Conservation (phyloP, 192 early-diverging fungal genomes). For the Entomortierella lignicola region DNA sequence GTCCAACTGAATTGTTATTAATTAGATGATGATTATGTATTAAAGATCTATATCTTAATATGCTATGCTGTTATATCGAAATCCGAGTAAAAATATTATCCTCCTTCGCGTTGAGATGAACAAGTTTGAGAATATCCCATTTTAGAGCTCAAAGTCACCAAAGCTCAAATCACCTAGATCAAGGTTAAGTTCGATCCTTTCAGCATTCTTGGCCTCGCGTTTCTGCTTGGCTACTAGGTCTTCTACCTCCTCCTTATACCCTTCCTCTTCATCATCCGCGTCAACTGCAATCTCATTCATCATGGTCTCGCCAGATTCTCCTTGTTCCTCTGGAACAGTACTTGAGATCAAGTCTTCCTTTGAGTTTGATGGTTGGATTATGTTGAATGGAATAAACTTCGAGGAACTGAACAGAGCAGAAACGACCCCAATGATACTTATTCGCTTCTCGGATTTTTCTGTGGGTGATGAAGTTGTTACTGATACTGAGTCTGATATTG, state of each 20-base stretch:
- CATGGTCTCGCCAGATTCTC: neutral
- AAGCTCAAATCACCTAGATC: slow-evolving; percentile 18
- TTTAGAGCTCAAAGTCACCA: slow-evolving; percentile 33
- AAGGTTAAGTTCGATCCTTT: slow-evolving; percentile 41
- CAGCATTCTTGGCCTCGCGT: slow-evolving; percentile 30
- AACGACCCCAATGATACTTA: slow-evolving; percentile 33
- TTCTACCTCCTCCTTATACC: slow-evolving; percentile 15
- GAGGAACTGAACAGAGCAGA: slow-evolving; percentile 22
- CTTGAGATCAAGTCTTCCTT: slow-evolving; percentile 22
- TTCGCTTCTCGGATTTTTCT: slow-evolving; percentile 33
- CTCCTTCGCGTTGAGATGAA: no score
- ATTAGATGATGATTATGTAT: no score
- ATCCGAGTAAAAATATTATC: no score
- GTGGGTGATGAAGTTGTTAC: neutral
- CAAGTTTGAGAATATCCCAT: no score
- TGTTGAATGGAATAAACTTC: neutral
- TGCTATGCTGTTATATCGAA: no score
- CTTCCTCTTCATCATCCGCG: slow-evolving; percentile 1
- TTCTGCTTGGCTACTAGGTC: slow-evolving; percentile 20
- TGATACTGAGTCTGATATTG: no score
- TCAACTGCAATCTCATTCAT: neutral
- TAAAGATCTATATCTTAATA: no score
- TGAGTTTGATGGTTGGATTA: slow-evolving; percentile 4
- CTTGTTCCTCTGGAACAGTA: slow-evolving; percentile 2
- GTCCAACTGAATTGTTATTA: no score